Evolutionary conservation across 2,329 filamentous ascomycete species (phyloP), one percentile per base, ranked within the genome.

Genomic region (Epichloe uncinata): DNA sequence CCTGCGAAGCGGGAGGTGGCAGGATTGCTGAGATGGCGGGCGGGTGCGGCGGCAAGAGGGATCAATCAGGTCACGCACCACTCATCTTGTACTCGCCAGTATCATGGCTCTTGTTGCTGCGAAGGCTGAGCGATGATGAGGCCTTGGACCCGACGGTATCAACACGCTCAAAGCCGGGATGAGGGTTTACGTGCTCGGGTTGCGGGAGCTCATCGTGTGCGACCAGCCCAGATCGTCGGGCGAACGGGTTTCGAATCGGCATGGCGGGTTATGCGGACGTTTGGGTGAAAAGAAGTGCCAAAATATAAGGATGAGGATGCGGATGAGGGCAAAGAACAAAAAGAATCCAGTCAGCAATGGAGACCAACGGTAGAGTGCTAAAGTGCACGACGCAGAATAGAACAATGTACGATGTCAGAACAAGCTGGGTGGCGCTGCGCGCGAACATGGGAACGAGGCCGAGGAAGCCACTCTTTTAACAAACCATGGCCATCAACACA

Each of bases 41-140:
- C 36, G 48, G 48, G 41, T 49, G 37, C 49, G 33, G 49, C 51
- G 45, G 43, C 20, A 40, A 11, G 22, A 40, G 38, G n/a, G 3
- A 36, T 5, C 15, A n/a, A 33, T 22, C 38, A 47, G 33, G 51
- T 53, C 44, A 67, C 80, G 61, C 77, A 87, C 85, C 84, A 67
- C 84, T 87, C 77, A 89, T 77, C 68, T 88, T 86, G 69, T 87
- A 88, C 64, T 87, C 84, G 55, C 79, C 80, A 36, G 74, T 82
- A 57, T 85, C 81, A 49, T 73, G 72, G 62, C 79, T 78, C 59
- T 69, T 75, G 59, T 72, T 73, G 61, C 76, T 81, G 56, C 74
- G 75, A 50, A 84, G 74, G 60, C 77, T 83, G 61, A 85, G 68
- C 42, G 75, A 71, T 36, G 79, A 79, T 18, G 80, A 79, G 13